phyloP scores from a whole-genome alignment of 306 rosid genomes.

The Heteromeles arbutifolia region DNA sequence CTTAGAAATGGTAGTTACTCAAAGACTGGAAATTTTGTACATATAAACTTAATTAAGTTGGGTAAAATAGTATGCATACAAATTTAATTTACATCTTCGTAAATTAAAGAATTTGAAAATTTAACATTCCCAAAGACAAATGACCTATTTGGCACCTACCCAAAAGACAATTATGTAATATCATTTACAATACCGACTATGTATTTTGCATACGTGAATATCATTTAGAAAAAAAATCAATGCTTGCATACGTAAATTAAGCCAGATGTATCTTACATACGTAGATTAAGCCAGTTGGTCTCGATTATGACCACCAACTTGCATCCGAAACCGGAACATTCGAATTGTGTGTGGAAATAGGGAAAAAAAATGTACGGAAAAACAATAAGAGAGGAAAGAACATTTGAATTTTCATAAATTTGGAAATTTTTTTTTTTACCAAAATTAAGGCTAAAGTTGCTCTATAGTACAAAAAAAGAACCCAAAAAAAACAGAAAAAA shows the following conservation, averaged over 20 bases:
- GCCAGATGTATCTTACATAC: too few relatives aligned
- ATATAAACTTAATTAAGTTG: too few relatives aligned
- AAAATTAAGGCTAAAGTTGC: constrained; percentile 26
- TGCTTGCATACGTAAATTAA: too few relatives aligned
- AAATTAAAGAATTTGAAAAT: background rate
- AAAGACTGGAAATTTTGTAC: too few relatives aligned
- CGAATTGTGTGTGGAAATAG: background rate
- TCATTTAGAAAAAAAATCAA: too few relatives aligned
- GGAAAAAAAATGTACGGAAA: background rate
- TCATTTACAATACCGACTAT: too few relatives aligned
- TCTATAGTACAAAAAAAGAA: constrained; percentile 14
- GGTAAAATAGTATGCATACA: background rate
- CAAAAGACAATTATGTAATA: background rate
- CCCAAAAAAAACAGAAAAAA: background rate
- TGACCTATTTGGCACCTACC: background rate
- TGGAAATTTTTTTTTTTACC: constrained; percentile 7
- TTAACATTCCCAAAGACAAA: background rate
- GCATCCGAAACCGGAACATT: background rate
- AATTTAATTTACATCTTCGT: background rate
- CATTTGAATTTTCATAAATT: constrained; percentile 2
- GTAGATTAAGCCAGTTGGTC: too few relatives aligned
- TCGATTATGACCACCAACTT: background rate
- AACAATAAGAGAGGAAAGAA: background rate
- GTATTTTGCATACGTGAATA: too few relatives aligned
- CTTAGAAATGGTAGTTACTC: too few relatives aligned